Conservation (phyloP, 1,139 yeast species). For the Maudiozyma humilis region DNA sequence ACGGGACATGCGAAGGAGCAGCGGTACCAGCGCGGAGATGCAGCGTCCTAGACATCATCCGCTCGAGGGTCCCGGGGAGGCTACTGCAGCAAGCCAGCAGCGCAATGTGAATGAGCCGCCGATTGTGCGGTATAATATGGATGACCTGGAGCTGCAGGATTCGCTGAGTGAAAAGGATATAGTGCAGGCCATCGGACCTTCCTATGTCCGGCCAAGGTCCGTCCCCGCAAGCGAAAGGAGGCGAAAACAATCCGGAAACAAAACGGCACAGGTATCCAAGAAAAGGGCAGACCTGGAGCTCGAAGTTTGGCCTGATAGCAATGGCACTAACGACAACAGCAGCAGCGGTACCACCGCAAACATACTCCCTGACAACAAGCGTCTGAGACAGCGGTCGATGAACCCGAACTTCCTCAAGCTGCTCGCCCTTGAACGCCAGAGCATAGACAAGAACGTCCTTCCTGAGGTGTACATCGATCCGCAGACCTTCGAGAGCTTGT, state of each 20-base stretch:
- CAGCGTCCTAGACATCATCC: conserved; percentile 9
- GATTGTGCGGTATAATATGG: conserved; percentile 17
- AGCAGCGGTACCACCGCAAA: not conserved
- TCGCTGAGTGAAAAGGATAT: conserved; percentile 17
- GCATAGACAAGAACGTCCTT: conserved; percentile 17
- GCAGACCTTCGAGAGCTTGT: conserved; percentile 19
- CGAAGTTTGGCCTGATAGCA: conserved; percentile 26
- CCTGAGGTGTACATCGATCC: conserved; percentile 30
- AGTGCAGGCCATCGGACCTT: conserved; percentile 20
- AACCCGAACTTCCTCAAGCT: conserved; percentile 27
- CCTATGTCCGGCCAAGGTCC: conserved; percentile 9
- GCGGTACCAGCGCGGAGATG: not conserved
- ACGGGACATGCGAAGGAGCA: not conserved
- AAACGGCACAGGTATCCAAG: not conserved
- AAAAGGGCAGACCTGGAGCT: conserved; percentile 13
- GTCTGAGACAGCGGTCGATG: conserved; percentile 23
- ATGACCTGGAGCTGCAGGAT: conserved; percentile 22
- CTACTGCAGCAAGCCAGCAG: not conserved
- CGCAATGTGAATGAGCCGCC: conserved; percentile 11
- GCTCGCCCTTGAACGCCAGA: conserved; percentile 25
- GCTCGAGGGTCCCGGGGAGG: conserved; percentile 3
- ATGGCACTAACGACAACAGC: too few species aligned
- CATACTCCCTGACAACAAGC: conserved; percentile 16
- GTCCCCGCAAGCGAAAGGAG: not conserved
- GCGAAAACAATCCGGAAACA: too few species aligned